Conservation (phyloP, 2,329 filamentous ascomycete species). For the Myotisia sp. region DNA sequence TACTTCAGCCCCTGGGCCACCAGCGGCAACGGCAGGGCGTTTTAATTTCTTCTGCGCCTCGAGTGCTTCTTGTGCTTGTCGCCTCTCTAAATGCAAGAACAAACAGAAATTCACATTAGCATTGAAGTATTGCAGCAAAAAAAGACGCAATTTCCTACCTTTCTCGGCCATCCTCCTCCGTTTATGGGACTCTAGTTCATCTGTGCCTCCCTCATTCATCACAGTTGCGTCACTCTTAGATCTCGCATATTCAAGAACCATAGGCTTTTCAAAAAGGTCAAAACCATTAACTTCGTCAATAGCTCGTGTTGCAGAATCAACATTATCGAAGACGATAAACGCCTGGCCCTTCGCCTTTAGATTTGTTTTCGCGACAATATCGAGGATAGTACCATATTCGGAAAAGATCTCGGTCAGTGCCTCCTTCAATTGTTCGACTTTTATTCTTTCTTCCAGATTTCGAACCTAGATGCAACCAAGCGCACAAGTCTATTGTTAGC, state of each 20-base stretch:
- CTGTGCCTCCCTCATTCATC: conserved; percentile 52
- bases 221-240: conserved; percentile 81
- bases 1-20: conserved; percentile 27
- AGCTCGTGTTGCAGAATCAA: conserved; percentile 65
- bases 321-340: conserved; percentile 75
- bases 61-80: conserved; percentile 67
- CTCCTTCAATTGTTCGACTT: conserved; percentile 60
- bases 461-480: conserved; percentile 36
- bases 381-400: conserved; percentile 73
- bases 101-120: conserved; percentile 4
- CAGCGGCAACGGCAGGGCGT: conserved; percentile 39
- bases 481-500: neutral
- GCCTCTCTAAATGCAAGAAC: conserved; percentile 40
- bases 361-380: conserved; percentile 78
- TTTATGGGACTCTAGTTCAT: conserved; percentile 83
- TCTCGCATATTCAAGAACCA: conserved; percentile 69
- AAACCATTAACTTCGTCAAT: conserved; percentile 87
- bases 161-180: conserved; percentile 73
- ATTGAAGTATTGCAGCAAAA: conserved; percentile 10
- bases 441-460: conserved; percentile 87
- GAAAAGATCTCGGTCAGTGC: conserved; percentile 66
- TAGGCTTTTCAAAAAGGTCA: conserved; percentile 79
- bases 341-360: conserved; percentile 88
- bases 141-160: conserved; percentile 38
- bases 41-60: conserved; percentile 67